Percentiles rank a stretch among this genome's conserved stretches.
Conservation (phyloP, 1,284 basidiomycete species). For the Veloboletus limbatus region DNA sequence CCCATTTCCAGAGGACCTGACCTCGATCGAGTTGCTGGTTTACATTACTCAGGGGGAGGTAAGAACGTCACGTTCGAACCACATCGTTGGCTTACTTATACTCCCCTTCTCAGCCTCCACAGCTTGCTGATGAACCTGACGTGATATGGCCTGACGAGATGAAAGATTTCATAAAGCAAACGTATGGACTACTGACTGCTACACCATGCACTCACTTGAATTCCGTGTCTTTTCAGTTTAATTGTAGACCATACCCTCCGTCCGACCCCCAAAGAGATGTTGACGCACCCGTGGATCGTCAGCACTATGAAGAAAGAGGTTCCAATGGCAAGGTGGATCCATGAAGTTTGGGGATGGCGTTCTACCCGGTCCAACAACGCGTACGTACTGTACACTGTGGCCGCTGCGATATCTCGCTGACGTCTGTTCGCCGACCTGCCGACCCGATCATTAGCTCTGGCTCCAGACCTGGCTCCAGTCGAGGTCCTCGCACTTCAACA, state of each 20-base stretch:
- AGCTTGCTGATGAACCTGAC: slow-evolving; percentile 69
- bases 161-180: slow-evolving; percentile 89
- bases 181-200: slow-evolving; percentile 51
- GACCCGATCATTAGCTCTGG: slow-evolving; percentile 12
- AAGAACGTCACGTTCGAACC: slow-evolving; percentile 22
- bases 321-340: slow-evolving; percentile 89
- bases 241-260: slow-evolving; percentile 60
- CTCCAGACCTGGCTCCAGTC: slow-evolving; percentile 44
- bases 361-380: slow-evolving; percentile 28
- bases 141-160: slow-evolving; percentile 82
- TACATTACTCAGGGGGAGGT: slow-evolving; percentile 85
- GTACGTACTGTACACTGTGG: slow-evolving; percentile 12
- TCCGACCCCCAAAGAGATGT: slow-evolving; percentile 83
- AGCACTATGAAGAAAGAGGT: slow-evolving; percentile 79
- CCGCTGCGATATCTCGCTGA: background rate
- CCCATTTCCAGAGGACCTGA: slow-evolving; percentile 91
- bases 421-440: background rate
- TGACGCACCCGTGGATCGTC: slow-evolving; percentile 86
- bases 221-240: slow-evolving; percentile 41
- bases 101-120: slow-evolving; percentile 62
- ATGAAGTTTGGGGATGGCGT: slow-evolving; percentile 84
- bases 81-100: slow-evolving; percentile 6
- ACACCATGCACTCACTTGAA: slow-evolving; percentile 3
- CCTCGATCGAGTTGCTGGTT: slow-evolving; percentile 91
- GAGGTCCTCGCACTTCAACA: slow-evolving; percentile 27